phyloP scores from a whole-genome alignment of 306 rosid genomes.

The Pyrus bretschneideri region DNA sequence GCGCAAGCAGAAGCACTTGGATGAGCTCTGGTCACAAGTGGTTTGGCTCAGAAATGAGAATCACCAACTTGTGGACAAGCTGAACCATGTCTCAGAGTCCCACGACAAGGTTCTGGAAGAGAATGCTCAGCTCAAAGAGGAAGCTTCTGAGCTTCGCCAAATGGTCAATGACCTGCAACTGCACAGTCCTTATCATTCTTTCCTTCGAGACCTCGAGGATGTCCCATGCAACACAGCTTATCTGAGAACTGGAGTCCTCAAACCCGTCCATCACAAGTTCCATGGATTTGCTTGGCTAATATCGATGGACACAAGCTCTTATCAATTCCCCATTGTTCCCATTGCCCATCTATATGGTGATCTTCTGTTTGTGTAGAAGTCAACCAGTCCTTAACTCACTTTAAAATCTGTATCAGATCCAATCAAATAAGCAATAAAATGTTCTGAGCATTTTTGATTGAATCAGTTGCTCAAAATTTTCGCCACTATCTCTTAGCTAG shows the following conservation, averaged over 20 bases:
- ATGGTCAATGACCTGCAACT: conserved; percentile 59
- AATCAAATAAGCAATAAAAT: conserved; percentile 35
- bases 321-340: conserved; percentile 2
- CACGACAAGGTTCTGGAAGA: conserved; percentile 60
- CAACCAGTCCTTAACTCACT: conserved; percentile 22
- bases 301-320: conserved; percentile 3
- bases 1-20: conserved; percentile 90
- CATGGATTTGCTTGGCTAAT: conserved; percentile 41
- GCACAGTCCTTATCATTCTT: conserved; percentile 42
- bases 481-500: neutral
- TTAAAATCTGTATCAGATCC: conserved; percentile 29
- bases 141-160: conserved; percentile 67
- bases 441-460: conserved; percentile 28
- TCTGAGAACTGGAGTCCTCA: conserved; percentile 49
- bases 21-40: conserved; percentile 94
- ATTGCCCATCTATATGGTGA: conserved; percentile 6
- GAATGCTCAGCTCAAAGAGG: conserved; percentile 66
- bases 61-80: conserved; percentile 58
- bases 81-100: conserved; percentile 57
- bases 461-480: conserved; percentile 12
- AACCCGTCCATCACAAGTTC: conserved; percentile 45
- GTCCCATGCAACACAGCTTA: conserved; percentile 39
- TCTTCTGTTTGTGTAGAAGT: conserved; percentile 25
- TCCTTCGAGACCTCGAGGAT: conserved; percentile 48
- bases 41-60: conserved; percentile 86